A percentile compares a stretch with the other conserved stretches of the same genome.
phyloP scores from a whole-genome alignment of 768 basidiomycete genomes.

The Russula foetens region DNA sequence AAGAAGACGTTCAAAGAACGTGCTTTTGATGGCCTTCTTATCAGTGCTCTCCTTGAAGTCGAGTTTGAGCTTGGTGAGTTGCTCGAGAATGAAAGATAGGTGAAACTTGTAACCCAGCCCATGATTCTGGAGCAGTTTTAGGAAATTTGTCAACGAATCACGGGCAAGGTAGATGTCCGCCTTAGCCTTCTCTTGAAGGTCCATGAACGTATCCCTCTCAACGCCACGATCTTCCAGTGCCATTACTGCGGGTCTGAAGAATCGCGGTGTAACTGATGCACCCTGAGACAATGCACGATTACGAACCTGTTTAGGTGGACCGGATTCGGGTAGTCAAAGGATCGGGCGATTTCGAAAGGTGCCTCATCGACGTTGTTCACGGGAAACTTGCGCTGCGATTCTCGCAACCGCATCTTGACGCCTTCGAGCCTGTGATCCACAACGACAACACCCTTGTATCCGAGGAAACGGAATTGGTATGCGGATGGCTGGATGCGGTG shows the following conservation, averaged over 20 bases:
- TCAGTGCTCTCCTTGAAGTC: constrained; percentile 34
- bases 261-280: not conserved
- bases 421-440: constrained; percentile 54
- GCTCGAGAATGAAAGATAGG: constrained; percentile 43
- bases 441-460: constrained; percentile 71
- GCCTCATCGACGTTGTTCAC: constrained; percentile 35
- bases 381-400: constrained; percentile 72
- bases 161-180: constrained; percentile 50
- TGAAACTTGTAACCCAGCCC: constrained; percentile 38
- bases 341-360: constrained; percentile 67
- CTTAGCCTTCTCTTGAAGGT: constrained; percentile 54
- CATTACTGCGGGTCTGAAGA: constrained; percentile 60
- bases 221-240: constrained; percentile 73
- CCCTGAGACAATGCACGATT: not conserved
- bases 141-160: constrained; percentile 44
- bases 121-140: constrained; percentile 41
- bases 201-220: constrained; percentile 44
- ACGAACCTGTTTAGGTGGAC: constrained; percentile 67
- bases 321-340: constrained; percentile 49
- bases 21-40: constrained; percentile 37
- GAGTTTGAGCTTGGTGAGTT: constrained; percentile 41
- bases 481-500: constrained; percentile 22
- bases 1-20: constrained; percentile 50
- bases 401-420: constrained; percentile 60
- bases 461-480: constrained; percentile 79